Base-by-base conservation (phyloP, 306 rosid species). In the Styphnolobium japonicum region DNA sequence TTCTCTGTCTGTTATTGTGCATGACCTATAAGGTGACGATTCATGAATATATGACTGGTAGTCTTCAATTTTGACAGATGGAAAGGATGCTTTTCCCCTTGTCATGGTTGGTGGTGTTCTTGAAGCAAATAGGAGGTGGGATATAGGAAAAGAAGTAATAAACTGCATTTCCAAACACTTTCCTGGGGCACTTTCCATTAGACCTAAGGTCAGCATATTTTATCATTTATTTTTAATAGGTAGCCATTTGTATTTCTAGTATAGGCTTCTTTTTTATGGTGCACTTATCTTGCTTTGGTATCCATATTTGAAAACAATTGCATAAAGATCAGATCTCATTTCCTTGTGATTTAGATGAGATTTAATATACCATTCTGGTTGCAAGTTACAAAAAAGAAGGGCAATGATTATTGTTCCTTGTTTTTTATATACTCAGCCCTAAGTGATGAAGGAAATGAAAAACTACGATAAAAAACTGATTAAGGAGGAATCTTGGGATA, bases 71-170 rank as follows among this genome's bases (percentile, higher is more conserved):
- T 78, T 66, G 73, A 84, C 93, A 95, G 98, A 95, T 76, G 98
- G 94, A 81, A 86, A 88, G 37, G 87, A 55, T 45, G 56, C 67
- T 29, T 95, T 91, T 73, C 97, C 97, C 33, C 91, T 94, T 51
- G 98, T 92, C 45, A 90, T 92, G 98, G 98, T 94, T 86, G 98
- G 98, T 21, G 98, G 98, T 49, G 98, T 94, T 74, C 97, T 94
- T n/a, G 97, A 90, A 86, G 98, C 94, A 73, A 87, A 92, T 52
- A 92, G 80, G 87, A 79, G 86, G 39, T 94, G 98, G 98, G 97
- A 94, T 86, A 90, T 94, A 33, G 96, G 97, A 69, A 87, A 87
- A 78, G 94, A 94, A 85, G 98, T 94, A 62, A 69, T 86, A 19
- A 88, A 85, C 56, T 87, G 83, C 81, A 79, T 90, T 71, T 86